These are phyloP conservation scores for Annulohypoxylon bovei DNA, from an alignment of 495 filamentous ascomycete species.

Conservation along the genomic window DNA sequence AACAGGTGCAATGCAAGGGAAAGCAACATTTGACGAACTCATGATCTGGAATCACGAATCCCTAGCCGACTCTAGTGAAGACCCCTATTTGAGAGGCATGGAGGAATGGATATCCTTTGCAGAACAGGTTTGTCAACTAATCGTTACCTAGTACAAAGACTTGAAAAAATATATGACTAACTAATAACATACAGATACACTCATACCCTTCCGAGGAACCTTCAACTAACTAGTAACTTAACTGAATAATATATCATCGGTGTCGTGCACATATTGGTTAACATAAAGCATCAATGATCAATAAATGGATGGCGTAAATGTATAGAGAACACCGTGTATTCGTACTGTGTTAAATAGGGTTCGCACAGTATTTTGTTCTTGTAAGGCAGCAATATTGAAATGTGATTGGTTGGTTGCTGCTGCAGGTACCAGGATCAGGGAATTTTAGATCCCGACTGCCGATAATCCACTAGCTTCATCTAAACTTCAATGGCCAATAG, in stretches of 20 bases:
- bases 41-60: slow-evolving; percentile 85
- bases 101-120: slow-evolving; percentile 89
- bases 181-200: slow-evolving; percentile 35
- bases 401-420: background rate
- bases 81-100: slow-evolving; percentile 69
- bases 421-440: slow-evolving; percentile 6
- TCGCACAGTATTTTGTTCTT: background rate
- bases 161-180: slow-evolving; percentile 8
- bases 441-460: slow-evolving; percentile 21
- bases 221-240: background rate
- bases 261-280: background rate
- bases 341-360: background rate
- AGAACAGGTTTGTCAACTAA: slow-evolving; percentile 55
- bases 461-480: slow-evolving; percentile 21
- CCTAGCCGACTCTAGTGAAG: slow-evolving; percentile 56
- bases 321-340: background rate
- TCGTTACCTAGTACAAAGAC: background rate
- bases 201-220: slow-evolving; percentile 23
- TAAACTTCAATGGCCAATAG: slow-evolving; percentile 5
- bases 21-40: slow-evolving; percentile 79
- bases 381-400: background rate
- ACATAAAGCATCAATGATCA: background rate
- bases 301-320: too few species aligned
- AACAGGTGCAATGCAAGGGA: slow-evolving; percentile 66
- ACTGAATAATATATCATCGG: background rate